Base-by-base conservation (phyloP, 352 stramenopile species). In the Peronospora farinosa region DNA sequence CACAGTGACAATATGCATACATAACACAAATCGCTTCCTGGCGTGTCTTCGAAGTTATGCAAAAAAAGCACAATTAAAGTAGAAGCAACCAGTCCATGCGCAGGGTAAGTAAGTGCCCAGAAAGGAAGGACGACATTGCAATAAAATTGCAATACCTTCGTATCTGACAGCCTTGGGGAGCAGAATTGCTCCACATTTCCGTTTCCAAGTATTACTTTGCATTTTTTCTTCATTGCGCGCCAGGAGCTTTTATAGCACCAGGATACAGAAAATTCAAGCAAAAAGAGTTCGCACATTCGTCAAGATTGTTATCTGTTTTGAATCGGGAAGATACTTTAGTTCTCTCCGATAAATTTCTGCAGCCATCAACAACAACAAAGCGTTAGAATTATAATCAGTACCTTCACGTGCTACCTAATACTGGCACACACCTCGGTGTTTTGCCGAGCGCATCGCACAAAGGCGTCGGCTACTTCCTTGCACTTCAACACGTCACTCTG, bases 391-490 rank as follows among this genome's bases (percentile, higher is more conserved):
- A 57, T 23, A 5, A 31, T 19, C 7, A 7, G 15, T 5, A 40
- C 15, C 32, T 23, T 40, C 12, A 11, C 25, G 21, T 13, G 15
- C 19, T 31, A 13, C 8, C 27, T 16, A 13, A 7, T 52, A 31
- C 12, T 23, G 15, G 37, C 44, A 57, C 71, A 17, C 40, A 87
- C 73, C 67, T 86, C 81, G n/a, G 82, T 91, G 39, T 80, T 83
- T 65, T 85, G 64, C 52, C 87, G 76, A 33, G 79, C 76, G 61
- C 82, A 93, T 30, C 70, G 79, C 40, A 88, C 66, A 43, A 93
- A 93, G 48, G 82, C 82, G 48, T 93, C 82, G 39, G 82, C 78
- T 51, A 93, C 75, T 65, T 93, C 73, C 71, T 88, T 87, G 72
- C 82, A 93, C 57, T 82, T 67, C 47, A 93, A 75, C 36, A 93